Conservation (phyloP, 225 moss, liverwort and hornwort genomes). For the Polytrichum formosum region DNA sequence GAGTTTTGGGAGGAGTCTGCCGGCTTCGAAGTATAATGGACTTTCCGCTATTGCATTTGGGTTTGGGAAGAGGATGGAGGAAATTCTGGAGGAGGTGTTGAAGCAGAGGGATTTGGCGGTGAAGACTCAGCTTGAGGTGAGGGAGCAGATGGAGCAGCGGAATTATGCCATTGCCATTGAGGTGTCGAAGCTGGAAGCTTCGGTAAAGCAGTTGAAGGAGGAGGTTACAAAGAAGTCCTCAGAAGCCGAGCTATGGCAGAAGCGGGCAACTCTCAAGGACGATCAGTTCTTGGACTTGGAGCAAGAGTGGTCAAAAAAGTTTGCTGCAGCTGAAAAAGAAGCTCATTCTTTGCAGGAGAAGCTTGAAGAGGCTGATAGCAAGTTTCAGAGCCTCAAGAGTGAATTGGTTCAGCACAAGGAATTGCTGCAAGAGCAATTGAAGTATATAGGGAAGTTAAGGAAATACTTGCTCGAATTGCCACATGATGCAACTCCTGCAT, state of each 20-base stretch:
- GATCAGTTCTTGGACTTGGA: slow-evolving; percentile 72
- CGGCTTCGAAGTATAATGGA: slow-evolving; percentile 75
- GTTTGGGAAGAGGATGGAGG: slow-evolving; percentile 90
- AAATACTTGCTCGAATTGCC: slow-evolving; percentile 52
- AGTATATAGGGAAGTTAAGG: slow-evolving; percentile 34
- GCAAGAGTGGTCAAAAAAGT: slow-evolving; percentile 48
- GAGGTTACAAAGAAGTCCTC: slow-evolving; percentile 50
- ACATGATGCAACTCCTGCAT: slow-evolving; percentile 24
- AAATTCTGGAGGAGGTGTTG: slow-evolving; percentile 85
- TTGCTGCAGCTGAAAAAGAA: slow-evolving; percentile 49
- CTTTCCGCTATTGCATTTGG: slow-evolving; percentile 90
- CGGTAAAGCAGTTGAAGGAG: slow-evolving; percentile 62
- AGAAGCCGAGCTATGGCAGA: slow-evolving; percentile 68
- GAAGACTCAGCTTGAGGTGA: slow-evolving; percentile 57
- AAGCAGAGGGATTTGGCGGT: slow-evolving; percentile 73
- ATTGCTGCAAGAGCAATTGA: slow-evolving; percentile 37
- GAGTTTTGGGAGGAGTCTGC: slow-evolving; percentile 78
- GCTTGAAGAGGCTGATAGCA: slow-evolving; percentile 53
- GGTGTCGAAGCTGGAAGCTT: slow-evolving; percentile 89
- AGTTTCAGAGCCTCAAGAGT: slow-evolving; percentile 41
- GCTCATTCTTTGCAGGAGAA: slow-evolving; percentile 38
- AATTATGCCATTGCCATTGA: slow-evolving; percentile 92
- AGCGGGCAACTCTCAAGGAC: slow-evolving; percentile 67
- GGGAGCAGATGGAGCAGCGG: slow-evolving; percentile 86
- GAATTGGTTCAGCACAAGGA: slow-evolving; percentile 44